Conservation (phyloP, 2,329 filamentous ascomycete species). For the Cladosporium sp. region DNA sequence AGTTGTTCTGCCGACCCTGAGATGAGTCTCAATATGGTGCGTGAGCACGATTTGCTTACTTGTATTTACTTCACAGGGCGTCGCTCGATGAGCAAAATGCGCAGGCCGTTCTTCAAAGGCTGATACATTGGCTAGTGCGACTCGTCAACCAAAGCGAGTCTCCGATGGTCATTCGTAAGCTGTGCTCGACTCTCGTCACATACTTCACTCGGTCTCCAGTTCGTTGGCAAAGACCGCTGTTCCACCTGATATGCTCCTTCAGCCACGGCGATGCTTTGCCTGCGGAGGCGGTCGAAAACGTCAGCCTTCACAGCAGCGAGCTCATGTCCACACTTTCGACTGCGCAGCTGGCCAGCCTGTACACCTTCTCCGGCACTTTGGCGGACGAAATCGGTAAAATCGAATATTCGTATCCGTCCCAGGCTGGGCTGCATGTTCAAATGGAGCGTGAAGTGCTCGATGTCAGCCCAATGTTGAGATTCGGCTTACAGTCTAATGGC, state of each 20-base stretch:
- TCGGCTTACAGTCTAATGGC: slow-evolving; percentile 4
- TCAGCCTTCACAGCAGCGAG: slow-evolving; percentile 15
- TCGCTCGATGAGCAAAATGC: slow-evolving; percentile 53
- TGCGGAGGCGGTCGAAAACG: not conserved
- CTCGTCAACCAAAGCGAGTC: slow-evolving; percentile 49
- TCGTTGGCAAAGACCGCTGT: slow-evolving; percentile 59
- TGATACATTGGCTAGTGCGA: slow-evolving; percentile 56
- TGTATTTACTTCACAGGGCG: slow-evolving; percentile 20
- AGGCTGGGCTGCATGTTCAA: slow-evolving; percentile 39
- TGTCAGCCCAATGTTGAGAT: slow-evolving; percentile 3
- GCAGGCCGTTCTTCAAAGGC: slow-evolving; percentile 51
- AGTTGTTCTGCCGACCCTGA: slow-evolving; percentile 24
- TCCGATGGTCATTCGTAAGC: slow-evolving; percentile 62
- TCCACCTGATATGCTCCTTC: slow-evolving; percentile 24
- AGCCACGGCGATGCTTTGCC: slow-evolving; percentile 19
- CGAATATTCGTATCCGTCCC: slow-evolving; percentile 44
- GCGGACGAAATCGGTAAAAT: slow-evolving; percentile 64
- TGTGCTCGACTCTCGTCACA: slow-evolving; percentile 69
- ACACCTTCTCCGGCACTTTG: slow-evolving; percentile 60
- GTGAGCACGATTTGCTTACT: slow-evolving; percentile 21
- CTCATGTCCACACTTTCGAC: slow-evolving; percentile 28
- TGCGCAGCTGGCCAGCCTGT: slow-evolving; percentile 43
- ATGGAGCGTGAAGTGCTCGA: slow-evolving; percentile 8
- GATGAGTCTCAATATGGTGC: slow-evolving; percentile 20
- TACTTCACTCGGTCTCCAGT: slow-evolving; percentile 67